Evolutionary conservation across 352 stramenopile species (phyloP).

Genomic region (Blastocystis sp.): DNA sequence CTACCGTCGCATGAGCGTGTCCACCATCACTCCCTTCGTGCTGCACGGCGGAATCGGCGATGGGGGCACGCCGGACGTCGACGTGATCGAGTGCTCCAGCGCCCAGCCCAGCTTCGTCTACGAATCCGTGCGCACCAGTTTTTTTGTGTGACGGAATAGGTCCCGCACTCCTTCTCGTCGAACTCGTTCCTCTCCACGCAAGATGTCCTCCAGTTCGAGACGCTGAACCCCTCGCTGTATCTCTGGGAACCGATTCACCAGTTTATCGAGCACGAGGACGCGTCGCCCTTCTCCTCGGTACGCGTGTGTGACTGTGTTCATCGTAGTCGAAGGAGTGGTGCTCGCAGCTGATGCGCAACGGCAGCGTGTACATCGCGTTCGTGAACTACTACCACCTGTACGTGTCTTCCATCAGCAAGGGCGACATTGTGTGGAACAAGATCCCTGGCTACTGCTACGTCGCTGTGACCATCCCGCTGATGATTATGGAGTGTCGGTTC

Average conservation of each 20-base stretch:
- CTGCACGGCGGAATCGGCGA: neutral
- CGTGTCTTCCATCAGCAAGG: neutral
- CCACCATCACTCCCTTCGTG: neutral
- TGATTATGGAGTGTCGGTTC: slow-evolving; percentile 68
- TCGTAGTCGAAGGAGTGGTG: slow-evolving; percentile 19
- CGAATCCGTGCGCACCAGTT: neutral
- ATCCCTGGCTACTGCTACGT: slow-evolving; percentile 45
- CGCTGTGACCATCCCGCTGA: slow-evolving; percentile 37
- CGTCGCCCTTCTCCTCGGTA: neutral
- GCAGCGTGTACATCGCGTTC: slow-evolving; percentile 60
- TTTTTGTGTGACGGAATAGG: neutral
- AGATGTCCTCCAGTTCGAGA: slow-evolving; percentile 33
- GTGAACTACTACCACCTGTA: slow-evolving; percentile 67
- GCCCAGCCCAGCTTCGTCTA: neutral
- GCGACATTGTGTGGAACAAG: slow-evolving; percentile 51
- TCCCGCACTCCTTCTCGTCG: neutral
- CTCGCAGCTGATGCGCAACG: slow-evolving; percentile 23
- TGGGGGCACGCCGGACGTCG: neutral
- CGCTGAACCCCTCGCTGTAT: slow-evolving; percentile 54
- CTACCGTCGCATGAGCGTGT: neutral
- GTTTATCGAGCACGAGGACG: neutral
- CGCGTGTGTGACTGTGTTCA: neutral
- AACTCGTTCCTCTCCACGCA: neutral
- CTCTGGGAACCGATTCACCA: slow-evolving; percentile 12
- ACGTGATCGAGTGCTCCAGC: neutral